These are phyloP conservation scores for Panaeolus papilionaceus DNA, from an alignment of 768 basidiomycete genomes.

Conservation along the genomic window DNA sequence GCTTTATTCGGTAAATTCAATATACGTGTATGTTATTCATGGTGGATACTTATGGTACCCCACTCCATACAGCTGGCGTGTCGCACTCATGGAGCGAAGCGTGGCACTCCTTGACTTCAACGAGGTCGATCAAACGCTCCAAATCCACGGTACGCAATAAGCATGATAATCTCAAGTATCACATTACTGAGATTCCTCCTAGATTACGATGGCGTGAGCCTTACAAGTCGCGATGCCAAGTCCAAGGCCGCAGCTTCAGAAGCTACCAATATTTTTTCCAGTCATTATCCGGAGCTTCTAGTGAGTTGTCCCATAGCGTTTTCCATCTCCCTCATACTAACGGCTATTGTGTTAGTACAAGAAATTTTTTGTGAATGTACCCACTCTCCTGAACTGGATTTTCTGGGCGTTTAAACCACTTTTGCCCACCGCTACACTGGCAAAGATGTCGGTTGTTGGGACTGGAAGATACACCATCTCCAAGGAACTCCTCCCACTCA, in stretches of 20 bases:
- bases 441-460: conserved; percentile 84
- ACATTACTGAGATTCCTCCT: not conserved
- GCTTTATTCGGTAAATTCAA: conserved; percentile 68
- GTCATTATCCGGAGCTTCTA: conserved; percentile 82
- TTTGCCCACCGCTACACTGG: conserved; percentile 72
- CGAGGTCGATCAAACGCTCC: conserved; percentile 73
- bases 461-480: conserved; percentile 62
- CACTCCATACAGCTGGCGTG: conserved; percentile 65
- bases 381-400: conserved; percentile 77
- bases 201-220: conserved; percentile 80
- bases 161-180: not conserved
- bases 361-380: conserved; percentile 87
- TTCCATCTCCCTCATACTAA: conserved; percentile 12
- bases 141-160: conserved; percentile 64
- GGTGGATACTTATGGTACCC: conserved; percentile 20
- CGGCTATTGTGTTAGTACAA: conserved; percentile 48
- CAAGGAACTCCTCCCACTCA: conserved; percentile 62
- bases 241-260: conserved; percentile 81
- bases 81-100: conserved; percentile 77
- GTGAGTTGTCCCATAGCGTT: conserved; percentile 41
- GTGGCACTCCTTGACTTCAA: conserved; percentile 71
- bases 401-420: conserved; percentile 86
- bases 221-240: conserved; percentile 71
- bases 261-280: conserved; percentile 75
- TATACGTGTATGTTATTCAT: not conserved